These are phyloP conservation scores for Beauveria sp. DNA, from an alignment of 2,329 filamentous ascomycete species.

Conservation along the genomic window DNA sequence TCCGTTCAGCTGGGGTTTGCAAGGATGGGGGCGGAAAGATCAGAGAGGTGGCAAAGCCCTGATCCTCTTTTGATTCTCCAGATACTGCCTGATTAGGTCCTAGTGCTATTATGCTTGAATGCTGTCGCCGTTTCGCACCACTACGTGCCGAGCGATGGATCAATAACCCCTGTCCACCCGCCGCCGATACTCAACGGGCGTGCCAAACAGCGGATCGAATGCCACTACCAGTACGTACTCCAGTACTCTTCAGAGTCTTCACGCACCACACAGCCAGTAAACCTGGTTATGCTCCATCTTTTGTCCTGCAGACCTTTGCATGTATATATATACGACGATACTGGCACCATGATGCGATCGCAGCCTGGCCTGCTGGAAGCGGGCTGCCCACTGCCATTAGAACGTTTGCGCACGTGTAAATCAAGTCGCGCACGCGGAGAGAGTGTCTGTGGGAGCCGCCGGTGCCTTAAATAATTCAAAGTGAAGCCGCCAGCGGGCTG, in stretches of 20 bases:
- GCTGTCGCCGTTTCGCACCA: neutral
- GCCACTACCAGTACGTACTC: neutral
- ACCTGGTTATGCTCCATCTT: too few species aligned
- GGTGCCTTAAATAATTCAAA: neutral
- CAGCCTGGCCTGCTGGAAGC: neutral
- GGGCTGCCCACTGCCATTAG: neutral
- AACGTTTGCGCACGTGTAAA: neutral
- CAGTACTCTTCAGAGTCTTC: neutral
- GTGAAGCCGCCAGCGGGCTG: neutral
- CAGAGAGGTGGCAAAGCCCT: neutral
- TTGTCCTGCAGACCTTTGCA: too few species aligned
- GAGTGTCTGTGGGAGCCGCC: neutral
- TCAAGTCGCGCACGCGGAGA: neutral
- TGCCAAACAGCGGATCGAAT: neutral
- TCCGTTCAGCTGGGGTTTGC: conserved; percentile 4
- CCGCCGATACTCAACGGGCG: conserved; percentile 11
- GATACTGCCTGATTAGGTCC: conserved; percentile 4
- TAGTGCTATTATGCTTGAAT: conserved; percentile 2
- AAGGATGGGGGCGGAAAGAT: conserved; percentile 4
- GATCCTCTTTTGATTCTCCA: conserved; percentile 7
- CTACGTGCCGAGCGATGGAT: neutral
- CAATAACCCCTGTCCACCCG: neutral
- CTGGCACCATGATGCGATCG: too few species aligned
- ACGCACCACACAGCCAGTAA: neutral
- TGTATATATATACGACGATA: too few species aligned